These are phyloP conservation scores for Akebia trifoliata DNA, from an alignment of 164 flowering plant genomes.

Conservation along the genomic window DNA sequence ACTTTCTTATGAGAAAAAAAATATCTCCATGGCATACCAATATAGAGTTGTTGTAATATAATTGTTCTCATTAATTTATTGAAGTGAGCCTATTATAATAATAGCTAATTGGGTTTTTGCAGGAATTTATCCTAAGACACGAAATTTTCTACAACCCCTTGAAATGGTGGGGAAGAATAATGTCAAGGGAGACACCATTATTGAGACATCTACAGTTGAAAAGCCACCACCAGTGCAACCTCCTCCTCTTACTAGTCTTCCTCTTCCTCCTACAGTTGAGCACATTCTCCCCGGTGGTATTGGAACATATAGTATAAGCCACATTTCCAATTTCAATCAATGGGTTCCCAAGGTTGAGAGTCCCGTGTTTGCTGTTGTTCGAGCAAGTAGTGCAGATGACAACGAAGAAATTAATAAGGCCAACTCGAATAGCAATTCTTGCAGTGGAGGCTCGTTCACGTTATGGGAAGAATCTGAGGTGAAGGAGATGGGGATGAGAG, in stretches of 20 bases:
- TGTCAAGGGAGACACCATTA: slow-evolving; percentile 35
- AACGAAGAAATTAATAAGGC: slow-evolving; percentile 37
- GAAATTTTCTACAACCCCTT: slow-evolving; percentile 75
- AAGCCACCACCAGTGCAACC: slow-evolving; percentile 32
- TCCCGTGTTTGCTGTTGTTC: slow-evolving; percentile 25
- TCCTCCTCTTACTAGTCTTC: slow-evolving; percentile 37
- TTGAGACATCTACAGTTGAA: slow-evolving; percentile 17
- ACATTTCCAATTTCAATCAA: slow-evolving; percentile 48
- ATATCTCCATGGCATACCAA: too few species aligned
- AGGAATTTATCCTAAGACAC: slow-evolving; percentile 66
- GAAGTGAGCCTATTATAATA: too few species aligned
- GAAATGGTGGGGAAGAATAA: slow-evolving; percentile 45
- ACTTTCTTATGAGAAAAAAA: too few species aligned
- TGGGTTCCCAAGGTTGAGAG: slow-evolving; percentile 52
- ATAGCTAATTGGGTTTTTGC: slow-evolving; percentile 15
- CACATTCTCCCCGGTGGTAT: slow-evolving; percentile 88
- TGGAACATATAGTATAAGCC: slow-evolving; percentile 84
- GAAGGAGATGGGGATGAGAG: slow-evolving; percentile 41
- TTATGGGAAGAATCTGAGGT: slow-evolving; percentile 74
- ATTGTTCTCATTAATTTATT: too few species aligned
- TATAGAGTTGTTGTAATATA: too few species aligned
- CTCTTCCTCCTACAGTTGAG: slow-evolving; percentile 42
- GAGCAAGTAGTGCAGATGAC: slow-evolving; percentile 39
- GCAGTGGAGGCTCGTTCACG: slow-evolving; percentile 65
- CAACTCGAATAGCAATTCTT: slow-evolving; percentile 52